phyloP scores from a whole-genome alignment of 2,329 filamentous ascomycete genomes.

The Pyrenochaeta sp. region DNA sequence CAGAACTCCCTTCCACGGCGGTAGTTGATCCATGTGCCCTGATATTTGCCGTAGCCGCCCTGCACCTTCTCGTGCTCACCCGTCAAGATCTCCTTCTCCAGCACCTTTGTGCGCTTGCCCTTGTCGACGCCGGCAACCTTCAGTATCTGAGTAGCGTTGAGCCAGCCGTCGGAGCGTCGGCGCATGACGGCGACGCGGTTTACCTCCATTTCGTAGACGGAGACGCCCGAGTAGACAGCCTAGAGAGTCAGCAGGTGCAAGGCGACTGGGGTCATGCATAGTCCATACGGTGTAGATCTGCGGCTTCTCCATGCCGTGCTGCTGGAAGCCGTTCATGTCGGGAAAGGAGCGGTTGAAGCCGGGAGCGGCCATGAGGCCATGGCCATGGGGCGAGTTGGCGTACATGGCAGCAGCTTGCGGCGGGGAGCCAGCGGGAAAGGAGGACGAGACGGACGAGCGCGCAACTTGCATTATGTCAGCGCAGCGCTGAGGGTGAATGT shows the following conservation, averaged over 20 bases:
- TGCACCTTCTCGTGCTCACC: conserved; percentile 99
- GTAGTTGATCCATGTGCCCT: conserved; percentile 98
- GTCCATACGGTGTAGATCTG: conserved; percentile 60
- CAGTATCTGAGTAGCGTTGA: conserved; percentile 97
- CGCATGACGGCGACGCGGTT: conserved; percentile 95
- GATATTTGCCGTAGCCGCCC: conserved; percentile 97
- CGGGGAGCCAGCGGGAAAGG: conserved; percentile 39
- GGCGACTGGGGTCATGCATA: conserved; percentile 75
- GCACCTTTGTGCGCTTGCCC: conserved; percentile 94
- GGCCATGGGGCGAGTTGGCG: conserved; percentile 38
- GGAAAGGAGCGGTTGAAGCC: conserved; percentile 50
- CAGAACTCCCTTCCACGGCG: conserved; percentile 92
- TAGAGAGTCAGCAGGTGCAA: conserved; percentile 23
- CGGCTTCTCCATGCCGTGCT: conserved; percentile 54
- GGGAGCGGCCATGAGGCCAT: conserved; percentile 46
- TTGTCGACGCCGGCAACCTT: conserved; percentile 98
- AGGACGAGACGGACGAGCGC: conserved; percentile 37
- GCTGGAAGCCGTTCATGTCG: conserved; percentile 46
- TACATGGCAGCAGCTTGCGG: conserved; percentile 47
- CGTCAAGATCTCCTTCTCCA: conserved; percentile 96
- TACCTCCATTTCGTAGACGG: conserved; percentile 98
- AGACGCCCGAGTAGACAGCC: conserved; percentile 94
- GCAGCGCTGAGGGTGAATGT: conserved; percentile 21
- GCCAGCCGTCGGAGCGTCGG: conserved; percentile 90
- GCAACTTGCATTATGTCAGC: conserved; percentile 46